phyloP scores from a whole-genome alignment of 495 filamentous ascomycete species.

The Talaromyces trachyspermus region DNA sequence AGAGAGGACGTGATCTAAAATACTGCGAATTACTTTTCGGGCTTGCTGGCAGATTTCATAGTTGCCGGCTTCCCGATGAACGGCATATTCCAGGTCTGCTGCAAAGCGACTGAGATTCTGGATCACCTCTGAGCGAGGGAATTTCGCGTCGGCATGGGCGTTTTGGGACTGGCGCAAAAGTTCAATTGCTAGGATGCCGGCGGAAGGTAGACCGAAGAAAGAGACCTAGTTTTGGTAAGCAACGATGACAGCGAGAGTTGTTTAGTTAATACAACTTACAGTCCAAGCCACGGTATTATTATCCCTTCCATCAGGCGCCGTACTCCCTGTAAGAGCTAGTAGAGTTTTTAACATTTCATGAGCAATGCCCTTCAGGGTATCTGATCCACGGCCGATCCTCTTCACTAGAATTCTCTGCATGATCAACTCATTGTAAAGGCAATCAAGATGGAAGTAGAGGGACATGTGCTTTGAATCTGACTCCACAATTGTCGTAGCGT shows the following conservation, averaged over 20 bases:
- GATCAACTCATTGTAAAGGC: constrained; percentile 41
- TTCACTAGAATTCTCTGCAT: constrained; percentile 42
- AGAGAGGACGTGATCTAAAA: constrained; percentile 9
- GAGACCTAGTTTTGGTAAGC: not conserved
- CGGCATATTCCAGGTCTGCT: constrained; percentile 11
- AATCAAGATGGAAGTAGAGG: constrained; percentile 21
- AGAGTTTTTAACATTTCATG: constrained; percentile 33
- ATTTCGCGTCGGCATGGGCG: not conserved
- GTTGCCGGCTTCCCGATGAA: constrained; percentile 11
- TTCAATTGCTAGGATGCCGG: constrained; percentile 14
- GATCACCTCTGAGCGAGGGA: constrained; percentile 14
- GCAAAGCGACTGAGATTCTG: constrained; percentile 13
- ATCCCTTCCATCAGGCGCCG: constrained; percentile 23
- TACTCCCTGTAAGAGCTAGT: constrained; percentile 25
- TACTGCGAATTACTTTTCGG: constrained; percentile 8
- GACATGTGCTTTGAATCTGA: constrained; percentile 10
- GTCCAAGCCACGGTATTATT: constrained; percentile 10
- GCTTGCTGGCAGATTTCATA: constrained; percentile 16
- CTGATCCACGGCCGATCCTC: constrained; percentile 26
- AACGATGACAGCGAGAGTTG: not conserved
- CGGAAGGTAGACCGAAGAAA: constrained; percentile 13
- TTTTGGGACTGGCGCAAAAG: constrained; percentile 9
- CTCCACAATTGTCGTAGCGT: constrained; percentile 13
- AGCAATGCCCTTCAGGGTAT: constrained; percentile 33
- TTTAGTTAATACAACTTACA: constrained; percentile 4